Percentiles rank a stretch among this genome's conserved stretches.
Conservation (phyloP, 495 filamentous ascomycete species). For the Hamigera avellanea region DNA sequence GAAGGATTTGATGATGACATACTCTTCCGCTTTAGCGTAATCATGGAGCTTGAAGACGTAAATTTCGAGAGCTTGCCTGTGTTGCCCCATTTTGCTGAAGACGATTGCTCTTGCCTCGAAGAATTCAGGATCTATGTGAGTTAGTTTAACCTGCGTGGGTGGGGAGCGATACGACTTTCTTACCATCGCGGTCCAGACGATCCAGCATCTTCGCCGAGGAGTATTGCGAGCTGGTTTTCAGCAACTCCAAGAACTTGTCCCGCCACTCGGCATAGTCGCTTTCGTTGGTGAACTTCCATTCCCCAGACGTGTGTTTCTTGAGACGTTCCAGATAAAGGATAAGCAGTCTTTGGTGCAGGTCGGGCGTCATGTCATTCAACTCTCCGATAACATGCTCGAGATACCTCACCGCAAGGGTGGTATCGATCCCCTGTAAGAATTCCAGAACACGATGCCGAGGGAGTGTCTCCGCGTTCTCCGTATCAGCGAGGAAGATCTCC, state of each 20-base stretch:
- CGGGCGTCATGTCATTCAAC: slow-evolving; percentile 70
- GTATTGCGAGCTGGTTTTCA: slow-evolving; percentile 69
- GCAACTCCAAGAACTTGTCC: slow-evolving; percentile 57
- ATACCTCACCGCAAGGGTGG: slow-evolving; percentile 63
- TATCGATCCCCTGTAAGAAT: slow-evolving; percentile 61
- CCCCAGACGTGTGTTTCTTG: slow-evolving; percentile 25
- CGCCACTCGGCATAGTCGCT: slow-evolving; percentile 44
- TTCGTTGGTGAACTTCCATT: slow-evolving; percentile 26
- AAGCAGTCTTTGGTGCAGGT: slow-evolving; percentile 77
- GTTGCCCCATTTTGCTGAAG: slow-evolving; percentile 89
- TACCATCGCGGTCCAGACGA: slow-evolving; percentile 68
- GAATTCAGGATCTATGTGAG: slow-evolving; percentile 57
- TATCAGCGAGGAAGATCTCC: slow-evolving; percentile 90
- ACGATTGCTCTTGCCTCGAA: slow-evolving; percentile 88
- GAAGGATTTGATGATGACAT: slow-evolving; percentile 15
- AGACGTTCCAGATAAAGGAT: slow-evolving; percentile 62
- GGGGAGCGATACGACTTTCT: not conserved
- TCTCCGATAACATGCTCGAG: slow-evolving; percentile 86
- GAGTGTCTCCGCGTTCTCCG: slow-evolving; percentile 85
- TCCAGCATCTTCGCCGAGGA: slow-evolving; percentile 62
- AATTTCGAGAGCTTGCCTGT: slow-evolving; percentile 87
- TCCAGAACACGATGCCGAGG: slow-evolving; percentile 62
- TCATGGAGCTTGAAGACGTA: slow-evolving; percentile 91
- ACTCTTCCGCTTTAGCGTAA: slow-evolving; percentile 88
- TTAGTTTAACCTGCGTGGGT: not conserved